Evolutionary conservation across 2,329 filamentous ascomycete genomes (phyloP).

Genomic region (Ophiostoma australiae): DNA sequence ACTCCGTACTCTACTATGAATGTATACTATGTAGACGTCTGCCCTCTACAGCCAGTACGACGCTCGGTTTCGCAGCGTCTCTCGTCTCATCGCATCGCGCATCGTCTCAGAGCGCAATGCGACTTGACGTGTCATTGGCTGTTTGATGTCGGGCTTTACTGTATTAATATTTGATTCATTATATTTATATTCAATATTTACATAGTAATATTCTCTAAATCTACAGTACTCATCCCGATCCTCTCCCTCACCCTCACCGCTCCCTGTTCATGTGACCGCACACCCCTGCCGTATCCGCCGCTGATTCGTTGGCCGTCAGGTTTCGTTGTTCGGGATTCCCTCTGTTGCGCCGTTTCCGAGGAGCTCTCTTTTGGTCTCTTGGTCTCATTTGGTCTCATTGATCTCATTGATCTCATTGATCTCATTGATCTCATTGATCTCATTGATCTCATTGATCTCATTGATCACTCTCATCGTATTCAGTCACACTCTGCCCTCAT

Average conservation of each 20-base stretch:
- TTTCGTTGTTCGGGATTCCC: background rate
- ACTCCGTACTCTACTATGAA: too few relatives aligned
- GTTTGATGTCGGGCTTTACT: background rate
- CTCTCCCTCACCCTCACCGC: background rate
- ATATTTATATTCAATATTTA: background rate
- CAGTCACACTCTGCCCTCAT: too few relatives aligned
- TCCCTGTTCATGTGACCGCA: conserved; percentile 11
- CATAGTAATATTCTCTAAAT: too few relatives aligned
- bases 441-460: background rate
- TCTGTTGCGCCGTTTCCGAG: too few relatives aligned
- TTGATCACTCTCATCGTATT: background rate
- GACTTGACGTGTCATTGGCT: background rate
- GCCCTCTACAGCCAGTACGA: too few relatives aligned
- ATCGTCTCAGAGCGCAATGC: background rate
- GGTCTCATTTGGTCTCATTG: too few relatives aligned
- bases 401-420: too few relatives aligned
- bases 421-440: too few relatives aligned
- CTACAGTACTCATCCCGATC: background rate
- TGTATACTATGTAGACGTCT: too few relatives aligned
- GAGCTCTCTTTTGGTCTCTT: too few relatives aligned
- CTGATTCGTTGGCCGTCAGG: background rate
- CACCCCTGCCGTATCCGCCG: background rate
- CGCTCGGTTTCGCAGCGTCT: too few relatives aligned
- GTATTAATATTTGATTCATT: too few relatives aligned
- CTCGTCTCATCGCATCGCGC: background rate